Evolutionary conservation across 306 rosid species (phyloP).

Genomic region (Fagus sylvatica): DNA sequence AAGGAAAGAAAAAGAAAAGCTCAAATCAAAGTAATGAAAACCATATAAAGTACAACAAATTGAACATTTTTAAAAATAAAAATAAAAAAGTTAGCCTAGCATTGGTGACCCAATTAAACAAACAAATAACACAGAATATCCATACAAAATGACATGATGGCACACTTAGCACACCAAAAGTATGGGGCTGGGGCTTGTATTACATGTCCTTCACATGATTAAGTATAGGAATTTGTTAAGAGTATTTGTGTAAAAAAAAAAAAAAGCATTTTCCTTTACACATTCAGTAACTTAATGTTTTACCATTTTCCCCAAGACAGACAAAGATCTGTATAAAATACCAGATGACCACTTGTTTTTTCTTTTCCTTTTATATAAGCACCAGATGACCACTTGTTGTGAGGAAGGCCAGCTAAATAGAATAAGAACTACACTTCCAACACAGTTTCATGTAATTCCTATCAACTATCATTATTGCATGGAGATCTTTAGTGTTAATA

Average conservation of each 20-base stretch:
- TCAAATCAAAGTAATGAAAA: slow-evolving; percentile 11
- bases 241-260: too few species aligned
- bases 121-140: neutral
- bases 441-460: neutral
- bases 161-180: neutral
- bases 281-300: neutral
- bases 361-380: too few species aligned
- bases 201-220: too few species aligned
- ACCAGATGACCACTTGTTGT: neutral
- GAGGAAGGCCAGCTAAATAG: neutral
- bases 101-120: neutral
- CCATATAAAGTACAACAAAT: neutral
- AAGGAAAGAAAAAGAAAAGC: slow-evolving; percentile 9
- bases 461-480: neutral
- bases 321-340: neutral
- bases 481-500: neutral
- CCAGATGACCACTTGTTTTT: too few species aligned
- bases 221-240: neutral
- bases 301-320: neutral
- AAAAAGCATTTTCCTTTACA: neutral
- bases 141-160: neutral
- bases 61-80: neutral
- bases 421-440: neutral
- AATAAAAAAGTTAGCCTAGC: neutral
- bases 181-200: neutral